A percentile compares a stretch with the other conserved stretches of the same genome.
phyloP scores from a whole-genome alignment of 371 early-diverging fungal species.

The Catenaria anguillulae region DNA sequence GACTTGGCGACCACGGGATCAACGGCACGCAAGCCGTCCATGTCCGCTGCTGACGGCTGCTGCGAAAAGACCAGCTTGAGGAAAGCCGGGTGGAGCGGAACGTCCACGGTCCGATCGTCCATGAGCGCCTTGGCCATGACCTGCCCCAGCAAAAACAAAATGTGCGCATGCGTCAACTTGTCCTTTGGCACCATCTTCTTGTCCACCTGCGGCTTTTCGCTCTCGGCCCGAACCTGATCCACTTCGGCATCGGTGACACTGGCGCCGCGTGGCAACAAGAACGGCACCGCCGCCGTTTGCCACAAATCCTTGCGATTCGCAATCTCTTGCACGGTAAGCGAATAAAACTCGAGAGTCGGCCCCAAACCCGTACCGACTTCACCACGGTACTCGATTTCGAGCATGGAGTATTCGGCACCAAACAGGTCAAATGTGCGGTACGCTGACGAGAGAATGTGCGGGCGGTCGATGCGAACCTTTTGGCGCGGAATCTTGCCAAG shows the following conservation, averaged over 20 bases:
- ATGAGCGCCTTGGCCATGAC: constrained; percentile 78
- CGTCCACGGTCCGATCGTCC: constrained; percentile 71
- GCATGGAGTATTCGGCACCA: constrained; percentile 43
- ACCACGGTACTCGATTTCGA: constrained; percentile 82
- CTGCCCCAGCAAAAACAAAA: constrained; percentile 48
- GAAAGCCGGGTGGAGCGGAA: constrained; percentile 62
- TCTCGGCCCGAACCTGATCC: constrained; percentile 17
- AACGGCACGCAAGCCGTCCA: constrained; percentile 29
- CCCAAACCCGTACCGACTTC: constrained; percentile 92
- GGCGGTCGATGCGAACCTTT: constrained; percentile 68
- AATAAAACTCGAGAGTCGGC: constrained; percentile 85
- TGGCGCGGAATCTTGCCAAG: constrained; percentile 61
- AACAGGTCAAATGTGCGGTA: constrained; percentile 63
- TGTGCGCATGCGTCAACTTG: constrained; percentile 17
- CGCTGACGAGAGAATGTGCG: constrained; percentile 59
- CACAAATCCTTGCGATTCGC: constrained; percentile 42
- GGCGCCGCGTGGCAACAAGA: not conserved
- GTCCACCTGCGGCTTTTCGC: no score
- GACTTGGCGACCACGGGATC: constrained; percentile 57
- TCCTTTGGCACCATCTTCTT: no score
- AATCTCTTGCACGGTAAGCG: constrained; percentile 58
- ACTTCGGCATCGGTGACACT: constrained; percentile 4
- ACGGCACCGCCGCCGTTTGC: constrained; percentile 12
- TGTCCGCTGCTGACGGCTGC: not conserved
- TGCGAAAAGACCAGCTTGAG: constrained; percentile 43